Evolutionary conservation across 2,329 filamentous ascomycete species (phyloP).

Genomic region (Pestalotiopsis sp.): DNA sequence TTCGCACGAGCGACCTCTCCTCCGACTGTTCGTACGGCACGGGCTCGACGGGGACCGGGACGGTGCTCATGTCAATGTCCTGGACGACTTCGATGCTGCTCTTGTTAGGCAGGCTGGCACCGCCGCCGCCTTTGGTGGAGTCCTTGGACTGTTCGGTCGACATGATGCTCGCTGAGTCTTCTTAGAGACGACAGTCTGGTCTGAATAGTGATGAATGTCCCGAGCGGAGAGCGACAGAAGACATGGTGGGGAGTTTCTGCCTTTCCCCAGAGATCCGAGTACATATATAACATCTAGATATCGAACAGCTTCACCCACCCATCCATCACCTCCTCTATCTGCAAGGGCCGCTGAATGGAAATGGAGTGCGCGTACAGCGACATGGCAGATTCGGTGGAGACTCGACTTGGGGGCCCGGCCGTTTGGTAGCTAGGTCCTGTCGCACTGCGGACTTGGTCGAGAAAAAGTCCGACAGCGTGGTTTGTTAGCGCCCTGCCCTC

Average conservation of each 20-base stretch:
- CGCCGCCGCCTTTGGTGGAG: neutral
- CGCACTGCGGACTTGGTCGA: neutral
- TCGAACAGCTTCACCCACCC: no score
- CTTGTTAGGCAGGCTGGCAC: neutral
- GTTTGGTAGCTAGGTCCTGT: neutral
- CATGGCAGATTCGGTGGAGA: neutral
- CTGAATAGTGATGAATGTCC: neutral
- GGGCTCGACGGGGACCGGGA: neutral
- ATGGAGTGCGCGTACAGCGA: neutral
- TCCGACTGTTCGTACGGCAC: neutral
- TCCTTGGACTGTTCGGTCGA: neutral
- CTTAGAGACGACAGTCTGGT: neutral
- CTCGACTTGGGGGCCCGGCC: neutral
- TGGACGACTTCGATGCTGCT: neutral
- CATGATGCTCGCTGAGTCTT: neutral
- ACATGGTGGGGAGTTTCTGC: neutral
- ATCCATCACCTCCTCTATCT: neutral
- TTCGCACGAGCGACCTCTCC: neutral
- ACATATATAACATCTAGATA: no score
- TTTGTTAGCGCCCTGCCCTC: neutral
- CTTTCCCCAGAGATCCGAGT: no score
- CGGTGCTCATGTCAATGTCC: neutral
- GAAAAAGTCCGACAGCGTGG: neutral
- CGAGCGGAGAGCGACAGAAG: neutral
- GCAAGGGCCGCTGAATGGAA: neutral